Evolutionary conservation across 768 basidiomycete species (phyloP).

Genomic region (Coprinopsis cinerea): DNA sequence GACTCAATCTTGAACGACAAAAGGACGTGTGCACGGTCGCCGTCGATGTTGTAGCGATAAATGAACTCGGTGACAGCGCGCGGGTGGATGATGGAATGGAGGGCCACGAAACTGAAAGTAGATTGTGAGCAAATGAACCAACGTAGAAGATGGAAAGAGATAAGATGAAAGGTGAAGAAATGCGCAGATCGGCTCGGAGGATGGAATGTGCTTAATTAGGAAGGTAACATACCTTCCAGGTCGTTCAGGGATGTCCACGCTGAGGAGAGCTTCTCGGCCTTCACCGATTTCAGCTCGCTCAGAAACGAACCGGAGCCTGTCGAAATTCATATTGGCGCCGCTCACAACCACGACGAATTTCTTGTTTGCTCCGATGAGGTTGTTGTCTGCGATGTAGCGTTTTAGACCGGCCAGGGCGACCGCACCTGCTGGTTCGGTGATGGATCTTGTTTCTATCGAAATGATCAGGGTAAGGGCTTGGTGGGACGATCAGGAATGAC

Average conservation of each 20-base stretch:
- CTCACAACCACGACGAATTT: conserved; percentile 89
- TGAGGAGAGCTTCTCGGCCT: conserved; percentile 86
- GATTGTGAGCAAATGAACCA: too few species aligned
- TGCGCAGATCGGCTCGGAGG: conserved; percentile 2
- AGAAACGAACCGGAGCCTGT: conserved; percentile 93
- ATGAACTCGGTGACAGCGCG: conserved; percentile 93
- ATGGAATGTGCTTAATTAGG: conserved; percentile 1
- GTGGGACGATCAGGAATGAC: conserved; percentile 11
- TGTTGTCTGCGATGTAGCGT: conserved; percentile 74
- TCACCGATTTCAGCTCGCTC: conserved; percentile 98
- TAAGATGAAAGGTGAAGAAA: too few species aligned
- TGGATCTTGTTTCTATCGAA: conserved; percentile 81
- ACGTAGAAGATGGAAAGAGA: too few species aligned
- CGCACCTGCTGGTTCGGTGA: conserved; percentile 96
- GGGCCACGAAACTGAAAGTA: conserved; percentile 73
- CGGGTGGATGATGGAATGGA: conserved; percentile 85
- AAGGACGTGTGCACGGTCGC: conserved; percentile 76
- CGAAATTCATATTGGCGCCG: conserved; percentile 99
- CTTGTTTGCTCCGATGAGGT: conserved; percentile 76
- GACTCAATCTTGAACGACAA: conserved; percentile 83
- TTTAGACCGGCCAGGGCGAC: conserved; percentile 90
- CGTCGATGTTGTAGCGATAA: conserved; percentile 76
- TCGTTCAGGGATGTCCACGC: conserved; percentile 89
- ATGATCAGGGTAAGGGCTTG: conserved; percentile 1
- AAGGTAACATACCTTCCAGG: conserved; percentile 69